Evolutionary conservation across 441 rosid species (phyloP), one percentile per base, ranked within the genome.

Genomic region (Brassica hybrid): DNA sequence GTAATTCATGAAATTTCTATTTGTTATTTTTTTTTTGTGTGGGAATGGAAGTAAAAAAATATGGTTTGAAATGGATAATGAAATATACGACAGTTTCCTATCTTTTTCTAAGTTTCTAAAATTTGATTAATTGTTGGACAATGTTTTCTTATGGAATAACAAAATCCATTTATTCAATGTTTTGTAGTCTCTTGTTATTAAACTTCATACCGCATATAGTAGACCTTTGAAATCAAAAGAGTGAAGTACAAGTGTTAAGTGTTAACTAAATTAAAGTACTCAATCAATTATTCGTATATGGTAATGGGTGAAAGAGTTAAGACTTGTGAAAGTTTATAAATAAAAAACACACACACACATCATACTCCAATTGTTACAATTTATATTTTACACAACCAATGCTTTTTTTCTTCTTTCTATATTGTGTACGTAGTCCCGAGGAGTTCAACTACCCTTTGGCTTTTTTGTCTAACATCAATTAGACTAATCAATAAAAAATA

Each of bases 371-470:
- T 36, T 30, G 61, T 34, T 66, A 65, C 9, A 18, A 7, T 18
- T 43, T 57, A 34, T 25, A 56, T 32, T 71, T 43, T 60, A 60
- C 60, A 60, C 25, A 32, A 9, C 45, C 23, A 63, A 34, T 34
- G 41, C 16, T 19, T 75, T n/a, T 32, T 18, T 61, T 61, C 45
- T 67, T 36, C 4, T 74, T 65, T 18, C 58, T 65, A 74, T 74
- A 74, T 65, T 74, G 72, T 65, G 72, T 79, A 74, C 52, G 50
- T 48, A 79, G 82, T 71, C 79, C 82, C 79, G 79, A 79, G 79
- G 79, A 79, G 82, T 70, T 79, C 82, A 79, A 79, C 82, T 19
- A 79, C 76, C 69, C 65, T 8, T 79, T 75, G 76, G 32, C 69
- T 74, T 69, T 30, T 75, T 79, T 79, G 79, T 70, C 79, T 3